Percentiles rank a stretch among this genome's conserved stretches.
These are phyloP conservation scores for Phtheirospermum japonicum DNA, from an alignment of 257 asterid species.

Conservation along the genomic window DNA sequence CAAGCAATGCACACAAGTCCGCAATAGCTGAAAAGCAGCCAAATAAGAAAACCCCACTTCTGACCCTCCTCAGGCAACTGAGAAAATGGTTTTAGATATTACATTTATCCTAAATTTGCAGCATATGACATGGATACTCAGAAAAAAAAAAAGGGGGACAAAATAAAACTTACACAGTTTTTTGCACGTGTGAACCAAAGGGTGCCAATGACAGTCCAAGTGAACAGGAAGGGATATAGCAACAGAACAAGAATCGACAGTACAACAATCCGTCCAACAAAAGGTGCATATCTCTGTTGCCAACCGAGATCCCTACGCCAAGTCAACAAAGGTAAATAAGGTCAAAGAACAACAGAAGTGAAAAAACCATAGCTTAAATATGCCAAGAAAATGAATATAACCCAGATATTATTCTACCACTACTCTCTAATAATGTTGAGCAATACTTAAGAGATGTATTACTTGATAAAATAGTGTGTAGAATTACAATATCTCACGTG, in stretches of 20 bases:
- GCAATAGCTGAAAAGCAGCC: slow-evolving; percentile 95
- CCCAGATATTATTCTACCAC: not conserved
- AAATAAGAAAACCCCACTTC: slow-evolving; percentile 97
- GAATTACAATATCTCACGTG: slow-evolving; percentile 9
- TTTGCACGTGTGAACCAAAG: slow-evolving; percentile 80
- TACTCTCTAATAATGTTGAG: not conserved
- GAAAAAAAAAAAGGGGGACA: not conserved
- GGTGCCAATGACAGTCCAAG: slow-evolving; percentile 88
- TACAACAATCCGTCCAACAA: slow-evolving; percentile 79
- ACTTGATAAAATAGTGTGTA: not conserved
- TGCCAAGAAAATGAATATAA: slow-evolving; percentile 9
- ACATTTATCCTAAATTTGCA: slow-evolving; percentile 24
- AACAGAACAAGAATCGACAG: slow-evolving; percentile 69
- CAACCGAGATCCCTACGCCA: slow-evolving; percentile 81
- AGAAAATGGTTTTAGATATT: slow-evolving; percentile 16
- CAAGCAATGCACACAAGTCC: slow-evolving; percentile 87
- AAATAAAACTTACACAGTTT: slow-evolving; percentile 56
- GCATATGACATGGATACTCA: slow-evolving; percentile 1
- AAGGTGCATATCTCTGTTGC: slow-evolving; percentile 86
- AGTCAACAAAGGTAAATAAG: not conserved
- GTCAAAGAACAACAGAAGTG: not conserved
- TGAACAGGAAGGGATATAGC: slow-evolving; percentile 84
- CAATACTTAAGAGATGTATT: no score
- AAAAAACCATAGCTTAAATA: slow-evolving; percentile 10
- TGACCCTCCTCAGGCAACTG: slow-evolving; percentile 98